Conservation (phyloP, 345 rosid genomes). For the Murraya koenigii region DNA sequence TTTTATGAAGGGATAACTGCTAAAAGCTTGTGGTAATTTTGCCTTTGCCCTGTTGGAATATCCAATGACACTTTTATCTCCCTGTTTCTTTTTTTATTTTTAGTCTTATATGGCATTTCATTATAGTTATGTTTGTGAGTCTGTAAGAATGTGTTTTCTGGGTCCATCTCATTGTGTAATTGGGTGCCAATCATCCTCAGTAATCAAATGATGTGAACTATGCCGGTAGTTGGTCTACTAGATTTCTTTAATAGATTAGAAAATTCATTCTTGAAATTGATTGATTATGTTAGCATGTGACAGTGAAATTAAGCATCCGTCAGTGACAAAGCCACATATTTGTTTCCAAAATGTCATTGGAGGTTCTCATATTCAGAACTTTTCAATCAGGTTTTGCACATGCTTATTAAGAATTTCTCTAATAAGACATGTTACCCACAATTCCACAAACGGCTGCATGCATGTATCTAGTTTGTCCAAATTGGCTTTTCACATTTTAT, state of each 20-base stretch:
- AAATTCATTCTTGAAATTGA: background rate
- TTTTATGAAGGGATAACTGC: constrained; percentile 37
- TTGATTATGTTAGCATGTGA: background rate
- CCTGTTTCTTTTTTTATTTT: background rate
- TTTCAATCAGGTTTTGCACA: background rate
- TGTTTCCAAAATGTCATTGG: background rate
- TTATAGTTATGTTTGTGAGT: background rate
- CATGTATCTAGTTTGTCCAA: background rate
- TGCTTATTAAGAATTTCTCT: background rate
- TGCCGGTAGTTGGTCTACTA: background rate
- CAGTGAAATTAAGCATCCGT: background rate
- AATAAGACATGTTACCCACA: background rate
- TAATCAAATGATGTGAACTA: background rate
- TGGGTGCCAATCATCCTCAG: background rate
- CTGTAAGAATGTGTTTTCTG: background rate
- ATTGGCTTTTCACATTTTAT: background rate
- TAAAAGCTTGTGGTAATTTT: constrained; percentile 33
- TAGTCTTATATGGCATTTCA: background rate
- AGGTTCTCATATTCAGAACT: background rate
- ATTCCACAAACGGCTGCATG: background rate
- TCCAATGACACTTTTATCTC: background rate
- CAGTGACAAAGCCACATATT: background rate
- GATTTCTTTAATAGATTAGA: background rate
- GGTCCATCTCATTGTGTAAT: background rate
- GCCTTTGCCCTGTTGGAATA: background rate